These are phyloP conservation scores for Backusella parvicylindrica DNA, from an alignment of 192 early-diverging fungal genomes.

Conservation along the genomic window DNA sequence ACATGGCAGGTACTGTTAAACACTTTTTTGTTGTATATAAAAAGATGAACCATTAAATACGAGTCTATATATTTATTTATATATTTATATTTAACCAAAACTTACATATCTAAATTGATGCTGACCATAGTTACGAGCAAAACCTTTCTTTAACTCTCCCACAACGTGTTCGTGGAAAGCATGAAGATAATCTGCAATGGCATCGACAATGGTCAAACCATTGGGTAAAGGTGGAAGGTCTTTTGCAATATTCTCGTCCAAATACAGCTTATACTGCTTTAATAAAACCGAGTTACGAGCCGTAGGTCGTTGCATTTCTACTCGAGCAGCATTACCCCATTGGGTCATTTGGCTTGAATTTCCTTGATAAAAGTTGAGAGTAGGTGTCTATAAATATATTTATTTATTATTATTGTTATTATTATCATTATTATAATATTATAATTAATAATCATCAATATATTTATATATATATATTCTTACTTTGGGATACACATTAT, in stretches of 20 bases:
- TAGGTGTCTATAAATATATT: slow-evolving; percentile 45
- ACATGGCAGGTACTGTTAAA: slow-evolving; percentile 52
- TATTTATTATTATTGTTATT: too few species aligned
- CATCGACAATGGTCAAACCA: slow-evolving; percentile 41
- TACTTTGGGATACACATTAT: slow-evolving; percentile 41
- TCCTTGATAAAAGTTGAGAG: slow-evolving; percentile 47
- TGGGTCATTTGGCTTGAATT: slow-evolving; percentile 41
- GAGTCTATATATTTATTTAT: too few species aligned
- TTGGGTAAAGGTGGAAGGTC: slow-evolving; percentile 34
- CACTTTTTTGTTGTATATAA: neutral
- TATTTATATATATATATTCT: neutral
- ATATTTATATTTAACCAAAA: too few species aligned
- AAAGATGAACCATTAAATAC: neutral
- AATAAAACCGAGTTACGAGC: slow-evolving; percentile 39
- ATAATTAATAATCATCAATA: neutral
- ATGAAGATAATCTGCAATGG: slow-evolving; percentile 49
- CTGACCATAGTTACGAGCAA: slow-evolving; percentile 39
- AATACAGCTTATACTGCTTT: slow-evolving; percentile 48
- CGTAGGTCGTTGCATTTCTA: slow-evolving; percentile 42
- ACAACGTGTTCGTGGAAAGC: slow-evolving; percentile 47
- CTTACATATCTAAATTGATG: slow-evolving; percentile 42
- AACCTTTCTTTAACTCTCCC: slow-evolving; percentile 43
- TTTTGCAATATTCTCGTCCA: slow-evolving; percentile 47
- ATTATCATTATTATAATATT: slow-evolving; percentile 36
- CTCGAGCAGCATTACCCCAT: slow-evolving; percentile 48